Evolutionary conservation across 2,329 filamentous ascomycete species (phyloP), one percentile per base, ranked within the genome.

Genomic region (Fusarium sp.): DNA sequence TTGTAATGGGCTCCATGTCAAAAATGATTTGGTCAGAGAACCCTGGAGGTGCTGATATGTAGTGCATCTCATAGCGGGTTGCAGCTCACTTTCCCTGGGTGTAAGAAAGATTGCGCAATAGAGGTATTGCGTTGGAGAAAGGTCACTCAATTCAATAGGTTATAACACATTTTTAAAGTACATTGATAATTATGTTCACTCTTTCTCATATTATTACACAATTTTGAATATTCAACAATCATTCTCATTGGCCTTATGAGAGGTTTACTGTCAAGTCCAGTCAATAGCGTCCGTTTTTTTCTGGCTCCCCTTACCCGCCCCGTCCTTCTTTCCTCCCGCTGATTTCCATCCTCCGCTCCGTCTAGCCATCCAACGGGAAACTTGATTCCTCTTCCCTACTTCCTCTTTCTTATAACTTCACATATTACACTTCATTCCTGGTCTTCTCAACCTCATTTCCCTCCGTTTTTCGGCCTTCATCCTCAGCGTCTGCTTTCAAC

Each of bases 341-440:
- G 63, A 52, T 63, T 56, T 72, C 71, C 59, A 42, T 59, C 57
- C 46, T 70, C 69, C 61, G 57, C 65, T 70, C 69, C 58, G 65
- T 66, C 64, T 64, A 55, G 61, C 66, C 66, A 59, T 72, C 43
- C 43, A 57, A 57, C 57, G 56, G 63, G 70, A 74, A 74, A 74
- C 72, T 69, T 73, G 72, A 54, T 63, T 68, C 68, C 59, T 61
- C 69, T 57, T 60, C 60, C 51, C 44, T 52, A 54, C 54, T 72
- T 71, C 43, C 59, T 63, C 55, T 56, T 53, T 57, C 59, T 59
- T 63, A 55, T 58, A 67, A 52, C 55, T 61, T 50, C 59, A 34
- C 61, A 59, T 58, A 62, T 47, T 57, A 38, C 51, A 59, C 49
- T 54, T 54, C 24, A 24, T 43, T 58, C 58, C 57, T 32, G 20